Evolutionary conservation across 2,329 filamentous ascomycete genomes (phyloP), one percentile per base, ranked within the genome.

Genomic region (Cercospora beticola): DNA sequence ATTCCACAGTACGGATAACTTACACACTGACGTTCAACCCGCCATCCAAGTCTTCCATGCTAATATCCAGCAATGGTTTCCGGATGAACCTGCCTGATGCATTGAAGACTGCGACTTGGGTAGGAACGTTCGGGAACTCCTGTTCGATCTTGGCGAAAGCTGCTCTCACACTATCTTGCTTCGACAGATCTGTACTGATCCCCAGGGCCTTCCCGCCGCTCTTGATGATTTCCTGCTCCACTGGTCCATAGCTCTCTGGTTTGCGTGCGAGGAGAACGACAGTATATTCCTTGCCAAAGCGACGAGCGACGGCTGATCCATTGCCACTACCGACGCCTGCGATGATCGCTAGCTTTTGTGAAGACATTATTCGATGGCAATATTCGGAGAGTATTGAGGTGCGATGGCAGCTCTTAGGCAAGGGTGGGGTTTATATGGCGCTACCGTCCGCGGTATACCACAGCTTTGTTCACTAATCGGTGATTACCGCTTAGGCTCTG

Each of bases 201-300:
- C 91, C 90, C 16, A 92, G 79, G 1, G 91, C 91, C 52, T 86
- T 83, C 3, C 91, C 91, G 6, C 91, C 91, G 0, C 81, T 78
- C 2, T 81, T 77, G 61, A 88, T 88, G 79, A 94, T 92, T 72
- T 92, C 89, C 2, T 84, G 77, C 7, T 91, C 88, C 2, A 92
- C 83, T n/a, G 83, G 80, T 66, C 86, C 83, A 79, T 88, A 92
- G 78, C 84, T 91, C 46, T 87, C 83, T 0, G 88, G 84, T 18
- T 83, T 87, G 56, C 91, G 88, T 9, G 91, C 87, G n/a, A 94
- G 85, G 1, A 93, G 83, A 1, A 91, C 89, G 1, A 93, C 89
- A 0, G 90, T 87, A 75, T 94, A 94, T 9, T 84, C 75, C 68
- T 87, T 76, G 31, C 85, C 85, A 72, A 89, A 89, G 68, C 82